These are phyloP conservation scores for Hyaloscypha hepaticicola DNA, from an alignment of 495 filamentous ascomycete species.

Conservation along the genomic window DNA sequence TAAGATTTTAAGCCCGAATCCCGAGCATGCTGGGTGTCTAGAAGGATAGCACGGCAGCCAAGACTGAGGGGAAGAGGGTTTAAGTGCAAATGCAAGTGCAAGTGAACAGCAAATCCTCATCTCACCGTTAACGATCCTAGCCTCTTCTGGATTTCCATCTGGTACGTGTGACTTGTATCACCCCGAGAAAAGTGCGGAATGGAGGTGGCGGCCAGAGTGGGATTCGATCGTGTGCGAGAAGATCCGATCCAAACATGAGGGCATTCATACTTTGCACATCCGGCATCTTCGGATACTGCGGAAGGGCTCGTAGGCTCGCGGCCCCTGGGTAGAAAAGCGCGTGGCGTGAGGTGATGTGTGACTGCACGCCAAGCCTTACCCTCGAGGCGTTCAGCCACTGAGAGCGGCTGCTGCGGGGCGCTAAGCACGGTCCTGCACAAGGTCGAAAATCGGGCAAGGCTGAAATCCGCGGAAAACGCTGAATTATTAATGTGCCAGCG, in stretches of 20 bases:
- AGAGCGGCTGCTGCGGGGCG: background rate
- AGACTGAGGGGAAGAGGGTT: background rate
- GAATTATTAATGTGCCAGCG: slow-evolving; percentile 9
- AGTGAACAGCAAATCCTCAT: background rate
- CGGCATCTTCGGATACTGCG: slow-evolving; percentile 7
- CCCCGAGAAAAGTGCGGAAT: background rate
- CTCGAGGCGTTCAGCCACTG: background rate
- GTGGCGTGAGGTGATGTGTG: background rate
- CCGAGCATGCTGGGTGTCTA: background rate
- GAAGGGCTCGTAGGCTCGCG: background rate
- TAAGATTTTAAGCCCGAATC: background rate
- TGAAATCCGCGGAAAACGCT: background rate
- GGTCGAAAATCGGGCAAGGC: background rate
- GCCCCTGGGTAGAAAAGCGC: background rate
- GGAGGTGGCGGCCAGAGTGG: background rate
- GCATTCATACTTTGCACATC: slow-evolving; percentile 6
- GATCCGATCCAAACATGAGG: slow-evolving; percentile 21
- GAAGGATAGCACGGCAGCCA: background rate
- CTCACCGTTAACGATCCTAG: background rate
- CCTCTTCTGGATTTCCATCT: background rate
- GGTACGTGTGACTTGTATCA: background rate
- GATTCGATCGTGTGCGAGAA: background rate
- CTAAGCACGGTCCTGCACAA: background rate
- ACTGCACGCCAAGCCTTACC: background rate
- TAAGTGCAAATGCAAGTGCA: no score